Conservation (phyloP, 805 yeast genomes). For the Saccharomycopsis capsularis region DNA sequence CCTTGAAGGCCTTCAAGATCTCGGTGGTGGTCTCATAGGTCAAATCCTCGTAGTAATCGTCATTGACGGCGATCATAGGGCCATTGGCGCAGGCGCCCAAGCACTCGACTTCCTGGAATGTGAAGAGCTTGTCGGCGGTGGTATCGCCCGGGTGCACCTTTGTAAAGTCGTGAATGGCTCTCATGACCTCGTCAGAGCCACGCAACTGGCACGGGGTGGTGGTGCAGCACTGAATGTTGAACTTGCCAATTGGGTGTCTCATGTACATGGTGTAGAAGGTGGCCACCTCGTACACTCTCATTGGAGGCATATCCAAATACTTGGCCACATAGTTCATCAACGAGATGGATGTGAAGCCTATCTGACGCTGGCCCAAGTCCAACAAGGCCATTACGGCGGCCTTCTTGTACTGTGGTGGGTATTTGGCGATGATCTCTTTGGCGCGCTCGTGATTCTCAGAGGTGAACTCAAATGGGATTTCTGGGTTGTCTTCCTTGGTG, state of each 20-base stretch:
- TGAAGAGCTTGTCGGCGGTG: constrained; percentile 65
- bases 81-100: constrained; percentile 90
- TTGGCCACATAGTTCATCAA: constrained; percentile 89
- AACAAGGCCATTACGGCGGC: constrained; percentile 84
- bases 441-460: constrained; percentile 61
- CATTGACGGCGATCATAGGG: constrained; percentile 81
- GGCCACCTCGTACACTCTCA: constrained; percentile 91
- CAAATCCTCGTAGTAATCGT: constrained; percentile 77
- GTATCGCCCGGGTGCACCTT: constrained; percentile 71
- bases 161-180: constrained; percentile 55
- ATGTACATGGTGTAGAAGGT: constrained; percentile 89
- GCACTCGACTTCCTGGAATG: constrained; percentile 84
- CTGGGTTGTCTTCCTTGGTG: constrained; percentile 56
- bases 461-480: constrained; percentile 65
- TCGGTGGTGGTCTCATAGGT: constrained; percentile 57
- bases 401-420: constrained; percentile 81
- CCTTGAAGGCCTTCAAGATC: constrained; percentile 55
- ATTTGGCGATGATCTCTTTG: constrained; percentile 65
- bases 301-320: constrained; percentile 80
- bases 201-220: constrained; percentile 86
- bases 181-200: constrained; percentile 73
- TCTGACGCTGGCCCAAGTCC: constrained; percentile 82
- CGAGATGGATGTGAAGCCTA: constrained; percentile 76
- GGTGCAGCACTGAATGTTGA: constrained; percentile 78
- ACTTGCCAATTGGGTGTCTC: constrained; percentile 80